Evolutionary conservation across 108 stramenopile genomes (phyloP), one percentile per base, ranked within the genome.

Genomic region (Fragilaria crotonensis): DNA sequence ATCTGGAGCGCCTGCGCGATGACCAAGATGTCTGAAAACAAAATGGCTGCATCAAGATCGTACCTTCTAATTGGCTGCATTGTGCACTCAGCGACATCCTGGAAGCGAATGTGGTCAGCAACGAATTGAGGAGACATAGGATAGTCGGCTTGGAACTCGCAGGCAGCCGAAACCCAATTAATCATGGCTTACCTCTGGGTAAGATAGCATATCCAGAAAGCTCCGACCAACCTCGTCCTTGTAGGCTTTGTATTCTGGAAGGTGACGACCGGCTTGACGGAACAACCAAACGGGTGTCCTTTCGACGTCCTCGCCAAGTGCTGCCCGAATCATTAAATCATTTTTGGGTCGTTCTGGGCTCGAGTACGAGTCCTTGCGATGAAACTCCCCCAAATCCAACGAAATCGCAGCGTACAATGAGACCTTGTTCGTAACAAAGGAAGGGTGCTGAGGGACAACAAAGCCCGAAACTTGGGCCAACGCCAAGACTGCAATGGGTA

Each of bases 1-100:
- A 94, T 85, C 9, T 78, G 77, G 19, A 94, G 52, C 30, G 94
- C 94, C 73, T 97, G 85, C 0, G 92, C 84, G 41, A 95, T 78
- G 17, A 97, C 96, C 25, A 97, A 60, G 72, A 97, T 97, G 48
- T 97, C 96, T n/a, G 84, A 87, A 63, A 97, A 97, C 32, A 97
- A 66, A 62, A 97, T 97, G 33, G 96, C 94, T 19, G 96, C 96
- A 63, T 95, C 94, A 26, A 97, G 71, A 45, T 89, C 68, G 67
- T 97, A 97, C 29, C 96, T 64, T 18, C 96, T 75, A 21, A 97
- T 41, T 18, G 96, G 94, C 55, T 97, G 96, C 68, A 97, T 57
- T 45, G 96, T 97, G 55, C 93, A 94, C 64, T 97, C 96, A 7
- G 96, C 93, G 21, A 97, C 93, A 59, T 93, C 85, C 57, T 75